These are phyloP conservation scores for barley (Hordeum vulgare) DNA, from an alignment of 176 grass and related monocot genomes.

Conservation along the genomic window MorexV3_pseudomolecules_assembly NC_058521.1:577317392-577317891, in stretches of 20 bases:
- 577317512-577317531: constrained; percentile 26
- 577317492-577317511: constrained; percentile 97
- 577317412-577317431: constrained; percentile 34
- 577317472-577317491: constrained; percentile 95
- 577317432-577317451: constrained; percentile 91
- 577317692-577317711: not conserved
- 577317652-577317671: not conserved
- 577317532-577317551: constrained; percentile 16
- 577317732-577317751: not conserved
- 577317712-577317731: not conserved
- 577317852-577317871: not conserved
- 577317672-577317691: not conserved
- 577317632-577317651: not conserved
- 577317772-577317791: not conserved
- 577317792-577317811: not conserved
- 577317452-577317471: constrained; percentile 96
- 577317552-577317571: not conserved
- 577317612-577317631: not conserved
- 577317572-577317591: not conserved
- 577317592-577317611: not conserved
- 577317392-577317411: constrained; percentile 13
- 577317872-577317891: constrained; percentile 11
- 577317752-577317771: not conserved
- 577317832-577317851: not conserved
- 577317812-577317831: not conserved